A percentile compares a stretch with the other conserved stretches of the same genome.
These are phyloP conservation scores for Leccinellum luteum DNA, from an alignment of 768 basidiomycete genomes.

Conservation along the genomic window DNA sequence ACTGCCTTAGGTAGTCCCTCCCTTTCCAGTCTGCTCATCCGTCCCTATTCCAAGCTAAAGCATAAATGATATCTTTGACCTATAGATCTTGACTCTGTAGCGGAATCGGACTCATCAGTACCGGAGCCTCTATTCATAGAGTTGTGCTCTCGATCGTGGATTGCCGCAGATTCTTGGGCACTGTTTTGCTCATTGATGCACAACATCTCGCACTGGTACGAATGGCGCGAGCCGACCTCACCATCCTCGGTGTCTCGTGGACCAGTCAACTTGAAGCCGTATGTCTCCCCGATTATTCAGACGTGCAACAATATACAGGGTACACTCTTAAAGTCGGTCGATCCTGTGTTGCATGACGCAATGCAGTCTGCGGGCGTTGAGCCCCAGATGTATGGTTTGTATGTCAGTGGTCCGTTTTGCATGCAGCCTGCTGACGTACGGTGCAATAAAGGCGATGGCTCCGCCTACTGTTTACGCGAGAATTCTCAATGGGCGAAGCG, in stretches of 20 bases:
- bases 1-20: slow-evolving; percentile 4
- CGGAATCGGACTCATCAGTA: slow-evolving; percentile 28
- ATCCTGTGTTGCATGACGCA: slow-evolving; percentile 73
- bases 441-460: slow-evolving; percentile 75
- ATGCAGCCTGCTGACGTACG: slow-evolving; percentile 14
- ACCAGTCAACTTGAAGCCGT: slow-evolving; percentile 53
- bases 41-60: slow-evolving; percentile 24
- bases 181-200: slow-evolving; percentile 83
- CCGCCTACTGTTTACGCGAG: slow-evolving; percentile 88
- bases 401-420: slow-evolving; percentile 31
- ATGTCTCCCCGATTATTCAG: slow-evolving; percentile 80
- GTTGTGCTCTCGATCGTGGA: slow-evolving; percentile 63
- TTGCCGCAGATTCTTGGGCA: slow-evolving; percentile 85
- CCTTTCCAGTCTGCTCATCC: slow-evolving; percentile 16
- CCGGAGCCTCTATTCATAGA: slow-evolving; percentile 47
- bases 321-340: slow-evolving; percentile 66
- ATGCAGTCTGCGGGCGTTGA: slow-evolving; percentile 84
- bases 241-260: slow-evolving; percentile 34
- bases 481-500: slow-evolving; percentile 76
- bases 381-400: slow-evolving; percentile 97
- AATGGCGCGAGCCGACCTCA: slow-evolving; percentile 53
- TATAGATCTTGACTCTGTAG: slow-evolving; percentile 77
- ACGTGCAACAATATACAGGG: slow-evolving; percentile 81
- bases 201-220: slow-evolving; percentile 74
- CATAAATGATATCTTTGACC: slow-evolving; percentile 20